Base-by-base conservation (phyloP, 495 filamentous ascomycete species). In the Penicillium silybi region DNA sequence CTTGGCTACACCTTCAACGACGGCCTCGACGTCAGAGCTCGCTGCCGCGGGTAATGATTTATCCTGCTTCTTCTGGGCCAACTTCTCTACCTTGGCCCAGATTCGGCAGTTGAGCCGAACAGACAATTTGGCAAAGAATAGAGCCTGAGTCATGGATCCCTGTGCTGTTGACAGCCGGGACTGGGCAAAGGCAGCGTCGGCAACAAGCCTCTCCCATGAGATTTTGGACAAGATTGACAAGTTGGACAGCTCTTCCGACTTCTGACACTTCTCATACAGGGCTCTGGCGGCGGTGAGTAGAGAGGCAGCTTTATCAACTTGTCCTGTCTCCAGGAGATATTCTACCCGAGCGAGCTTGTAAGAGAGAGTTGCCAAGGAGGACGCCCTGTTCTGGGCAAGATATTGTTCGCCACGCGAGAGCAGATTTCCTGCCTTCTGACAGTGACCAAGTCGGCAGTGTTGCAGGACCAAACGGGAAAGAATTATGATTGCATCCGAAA, bases 391-490 rank as follows among this genome's bases (percentile, higher is more conserved):
- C 17, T 66, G 62, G 18, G 66, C 58, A 25, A 80, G 48, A 53
- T 79, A 75, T 18, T 72, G 69, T 44, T 71, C 77, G 8, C 87
- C 84, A 46, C 81, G 79, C 3, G 71, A 71, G 17, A 96, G 74
- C 1, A 82, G 62, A 37, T 84, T 65, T 29, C 83, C 83, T 34
- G 90, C 90, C 62, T 88, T 87, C 13, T 79, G 79, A 17, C 86
- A 86, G 54, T 88, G 86, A 22, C 93, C 93, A 48, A 92, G 80
- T 17, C 79, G 80, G 44, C 89, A 80, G 60, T 90, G 89, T 53
- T 92, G 88, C 4, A 83, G 54, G 1, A 84, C 87, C 1, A 95
- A 70, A 0, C 70, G 69, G 15, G 81, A 80, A 26, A 86, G 75
- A 44, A 81, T 73, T 17, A 75, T 57, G 7, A 91, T 73, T 10